Conservation (phyloP, 1,139 yeast species). For the Arxiozyma bovina region DNA sequence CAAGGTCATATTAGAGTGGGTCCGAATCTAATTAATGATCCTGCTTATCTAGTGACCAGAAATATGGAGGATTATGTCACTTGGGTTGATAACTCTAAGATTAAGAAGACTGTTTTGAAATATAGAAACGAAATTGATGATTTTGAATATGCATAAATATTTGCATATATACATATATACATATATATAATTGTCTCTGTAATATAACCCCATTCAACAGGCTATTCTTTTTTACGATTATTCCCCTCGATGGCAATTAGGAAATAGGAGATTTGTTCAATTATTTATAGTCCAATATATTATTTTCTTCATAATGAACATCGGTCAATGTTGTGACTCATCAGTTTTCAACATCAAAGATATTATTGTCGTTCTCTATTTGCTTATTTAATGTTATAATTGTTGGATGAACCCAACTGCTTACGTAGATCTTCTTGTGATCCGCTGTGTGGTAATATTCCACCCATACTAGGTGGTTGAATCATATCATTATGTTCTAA, state of each 20-base stretch:
- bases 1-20: slow-evolving; percentile 98
- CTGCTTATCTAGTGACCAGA: slow-evolving; percentile 87
- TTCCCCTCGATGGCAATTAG: too few species aligned
- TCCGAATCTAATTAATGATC: slow-evolving; percentile 89
- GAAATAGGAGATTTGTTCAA: too few species aligned
- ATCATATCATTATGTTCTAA: slow-evolving; percentile 21
- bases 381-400: slow-evolving; percentile 17
- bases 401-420: slow-evolving; percentile 34
- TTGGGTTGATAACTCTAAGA: slow-evolving; percentile 94
- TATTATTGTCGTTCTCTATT: neutral
- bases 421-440: slow-evolving; percentile 34
- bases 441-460: slow-evolving; percentile 32
- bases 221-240: neutral
- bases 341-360: neutral
- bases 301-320: too few species aligned
- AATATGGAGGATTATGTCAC: slow-evolving; percentile 94
- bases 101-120: slow-evolving; percentile 79
- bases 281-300: too few species aligned
- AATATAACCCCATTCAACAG: neutral
- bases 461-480: slow-evolving; percentile 25
- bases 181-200: neutral
- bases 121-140: slow-evolving; percentile 83
- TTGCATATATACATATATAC: neutral
- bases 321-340: neutral
- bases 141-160: slow-evolving; percentile 40